Conservation (phyloP, 768 basidiomycete species). For the Solioccasus polychromus region DNA sequence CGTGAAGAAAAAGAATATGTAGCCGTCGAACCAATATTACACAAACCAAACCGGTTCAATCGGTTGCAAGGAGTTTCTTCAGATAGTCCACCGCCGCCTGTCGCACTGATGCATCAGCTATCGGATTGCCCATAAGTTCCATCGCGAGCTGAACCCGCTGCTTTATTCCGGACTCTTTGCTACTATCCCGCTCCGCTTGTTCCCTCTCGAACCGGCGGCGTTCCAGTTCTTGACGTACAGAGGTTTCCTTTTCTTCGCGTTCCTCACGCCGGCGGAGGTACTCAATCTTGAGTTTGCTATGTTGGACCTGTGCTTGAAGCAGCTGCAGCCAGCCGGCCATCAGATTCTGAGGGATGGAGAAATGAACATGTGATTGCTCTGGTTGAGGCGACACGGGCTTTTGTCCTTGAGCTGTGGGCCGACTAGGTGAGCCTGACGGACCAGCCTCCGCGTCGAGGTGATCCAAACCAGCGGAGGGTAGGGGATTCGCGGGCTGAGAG, state of each 20-base stretch:
- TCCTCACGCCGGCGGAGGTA: slow-evolving; percentile 66
- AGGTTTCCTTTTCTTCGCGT: slow-evolving; percentile 61
- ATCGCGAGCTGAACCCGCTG: slow-evolving; percentile 67
- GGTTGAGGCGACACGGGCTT: slow-evolving; percentile 16
- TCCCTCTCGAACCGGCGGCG: slow-evolving; percentile 54
- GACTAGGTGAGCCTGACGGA: slow-evolving; percentile 17
- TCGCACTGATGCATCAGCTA: slow-evolving; percentile 57
- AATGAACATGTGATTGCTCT: slow-evolving; percentile 44
- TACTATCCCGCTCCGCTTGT: slow-evolving; percentile 51
- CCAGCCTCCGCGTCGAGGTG: slow-evolving; percentile 19
- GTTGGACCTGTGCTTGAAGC: slow-evolving; percentile 65
- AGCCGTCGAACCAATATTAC: slow-evolving; percentile 2
- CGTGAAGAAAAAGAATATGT: slow-evolving; percentile 5
- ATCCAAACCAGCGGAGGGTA: slow-evolving; percentile 13
- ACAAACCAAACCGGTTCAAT: slow-evolving; percentile 26
- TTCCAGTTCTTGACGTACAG: slow-evolving; percentile 49
- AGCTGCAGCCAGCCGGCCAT: slow-evolving; percentile 56
- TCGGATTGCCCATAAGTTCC: slow-evolving; percentile 58
- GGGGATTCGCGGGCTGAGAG: slow-evolving; percentile 17
- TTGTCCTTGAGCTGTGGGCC: slow-evolving; percentile 8
- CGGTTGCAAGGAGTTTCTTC: slow-evolving; percentile 54
- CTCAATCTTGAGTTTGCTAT: slow-evolving; percentile 68
- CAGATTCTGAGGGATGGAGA: slow-evolving; percentile 56
- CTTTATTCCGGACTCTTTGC: slow-evolving; percentile 50
- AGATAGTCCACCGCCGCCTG: slow-evolving; percentile 70